A percentile compares a stretch with the other conserved stretches of the same genome.
phyloP scores from a whole-genome alignment of 1,139 yeast genomes.

The Zhuliangozyma parablackwelliae region DNA sequence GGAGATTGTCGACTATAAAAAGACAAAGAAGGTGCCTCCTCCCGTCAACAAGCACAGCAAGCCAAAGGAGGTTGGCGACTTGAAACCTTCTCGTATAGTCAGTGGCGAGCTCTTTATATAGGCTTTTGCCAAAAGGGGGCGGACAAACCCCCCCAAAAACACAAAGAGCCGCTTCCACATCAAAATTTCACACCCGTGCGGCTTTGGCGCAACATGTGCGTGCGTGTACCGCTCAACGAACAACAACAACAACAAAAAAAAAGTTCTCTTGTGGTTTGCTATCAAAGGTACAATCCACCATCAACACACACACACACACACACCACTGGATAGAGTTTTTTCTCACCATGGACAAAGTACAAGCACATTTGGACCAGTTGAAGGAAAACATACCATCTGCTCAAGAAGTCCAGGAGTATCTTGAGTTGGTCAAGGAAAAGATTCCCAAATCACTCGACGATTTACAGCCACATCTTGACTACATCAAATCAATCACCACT shows the following conservation, averaged over 20 bases:
- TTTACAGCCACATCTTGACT: constrained; percentile 6
- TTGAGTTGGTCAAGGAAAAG: constrained; percentile 8
- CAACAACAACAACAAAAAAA: background rate
- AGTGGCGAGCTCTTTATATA: constrained; percentile 34
- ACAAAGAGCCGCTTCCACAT: no score
- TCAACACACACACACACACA: no score
- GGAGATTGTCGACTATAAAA: constrained; percentile 54
- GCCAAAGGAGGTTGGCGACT: constrained; percentile 22
- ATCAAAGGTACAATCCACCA: no score
- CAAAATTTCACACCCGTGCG: no score
- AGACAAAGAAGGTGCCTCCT: constrained; percentile 19
- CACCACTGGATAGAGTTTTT: no score
- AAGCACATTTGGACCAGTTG: constrained; percentile 9
- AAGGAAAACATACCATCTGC: constrained; percentile 9
- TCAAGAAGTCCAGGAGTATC: constrained; percentile 10
- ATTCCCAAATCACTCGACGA: constrained; percentile 7
- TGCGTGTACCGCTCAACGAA: background rate
- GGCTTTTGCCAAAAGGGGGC: no score
- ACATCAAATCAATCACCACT: constrained; percentile 8
- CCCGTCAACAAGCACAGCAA: constrained; percentile 27
- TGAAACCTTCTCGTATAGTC: constrained; percentile 24
- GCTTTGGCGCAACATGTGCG: no score
- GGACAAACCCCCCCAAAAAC: no score
- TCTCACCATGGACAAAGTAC: constrained; percentile 8
- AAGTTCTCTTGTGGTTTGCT: background rate